Evolutionary conservation across 1,284 basidiomycete genomes (phyloP), one percentile per base, ranked within the genome.

Genomic region (Violaceomyces palustris): DNA sequence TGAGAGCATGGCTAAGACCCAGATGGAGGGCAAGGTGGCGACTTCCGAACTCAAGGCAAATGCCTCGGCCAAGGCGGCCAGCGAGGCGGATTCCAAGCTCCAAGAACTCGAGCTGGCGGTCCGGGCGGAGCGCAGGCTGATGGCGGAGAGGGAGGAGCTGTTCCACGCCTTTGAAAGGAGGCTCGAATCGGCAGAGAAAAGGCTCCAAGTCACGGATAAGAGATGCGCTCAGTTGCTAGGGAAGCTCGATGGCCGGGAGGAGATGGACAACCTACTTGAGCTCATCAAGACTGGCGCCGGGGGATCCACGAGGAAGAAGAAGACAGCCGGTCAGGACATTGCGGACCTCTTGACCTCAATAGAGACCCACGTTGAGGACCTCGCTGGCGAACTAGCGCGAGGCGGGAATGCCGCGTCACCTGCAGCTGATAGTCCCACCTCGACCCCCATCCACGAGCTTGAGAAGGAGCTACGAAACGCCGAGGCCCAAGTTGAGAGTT

Each of bases 191-290:
- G 65, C 61, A 24, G 67, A 67, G 32, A 43, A 39, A 44, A 55
- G 61, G n/a, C 55, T 72, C 26, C 56, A 67, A 31, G 62, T 61
- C 31, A 60, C 66, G 32, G 67, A 72, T 42, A 50, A 62, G 42
- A 56, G 67, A 27, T 71, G 68, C 31, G 64, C 63, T 30, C 51
- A 55, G 22, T 53, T 72, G 49, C 48, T 72, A 15, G 69, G 69
- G 46, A 72, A 72, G 45, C 50, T 45, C 26, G 69, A 72, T 26
- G 69, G 69, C 9, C 64, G 69, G 12, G 69, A 72, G 32, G 69
- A 71, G 46, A 71, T 72, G 67, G 70, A 72, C 50, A 64, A 67
- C 34, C 44, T 72, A 24, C 53, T 72, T 32, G 58, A 59, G 49
- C 65, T 63, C 32, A 72, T 72, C 64, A 71, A 71, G 42, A 52